Conservation (phyloP, 768 basidiomycete species). For the Daedaleopsis nitida region DNA sequence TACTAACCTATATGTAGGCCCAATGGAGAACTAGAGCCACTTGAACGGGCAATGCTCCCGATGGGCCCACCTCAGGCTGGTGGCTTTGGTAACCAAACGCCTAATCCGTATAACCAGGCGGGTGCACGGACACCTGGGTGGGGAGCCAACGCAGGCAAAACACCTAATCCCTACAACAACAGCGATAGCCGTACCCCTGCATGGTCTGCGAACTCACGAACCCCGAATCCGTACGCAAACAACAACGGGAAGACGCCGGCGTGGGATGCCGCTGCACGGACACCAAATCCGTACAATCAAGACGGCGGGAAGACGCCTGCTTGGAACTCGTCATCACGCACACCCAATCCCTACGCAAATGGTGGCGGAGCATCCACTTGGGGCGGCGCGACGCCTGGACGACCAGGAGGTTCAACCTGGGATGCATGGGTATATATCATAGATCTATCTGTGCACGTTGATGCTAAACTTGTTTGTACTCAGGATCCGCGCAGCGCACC, state of each 20-base stretch:
- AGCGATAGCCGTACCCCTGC: constrained; percentile 53
- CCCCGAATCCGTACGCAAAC: constrained; percentile 54
- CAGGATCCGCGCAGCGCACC: constrained; percentile 19
- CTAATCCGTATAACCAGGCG: constrained; percentile 66
- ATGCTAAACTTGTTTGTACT: not conserved
- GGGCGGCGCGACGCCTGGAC: constrained; percentile 34
- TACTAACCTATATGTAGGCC: not conserved
- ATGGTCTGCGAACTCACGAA: constrained; percentile 49
- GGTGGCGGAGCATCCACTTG: constrained; percentile 20
- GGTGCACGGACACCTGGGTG: constrained; percentile 34
- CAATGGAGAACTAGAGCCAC: constrained; percentile 50
- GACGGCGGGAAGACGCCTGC: constrained; percentile 50
- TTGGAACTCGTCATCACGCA: constrained; percentile 48
- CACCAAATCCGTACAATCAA: constrained; percentile 55
- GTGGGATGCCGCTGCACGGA: constrained; percentile 51
- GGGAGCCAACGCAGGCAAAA: constrained; percentile 57
- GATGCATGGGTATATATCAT: constrained; percentile 15
- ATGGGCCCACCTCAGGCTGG: constrained; percentile 39
- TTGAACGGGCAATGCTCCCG: constrained; percentile 40
- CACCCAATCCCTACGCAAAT: constrained; percentile 47
- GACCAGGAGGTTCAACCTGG: constrained; percentile 22
- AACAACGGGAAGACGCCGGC: constrained; percentile 54
- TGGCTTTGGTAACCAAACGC: constrained; percentile 48
- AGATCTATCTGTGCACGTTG: not conserved
- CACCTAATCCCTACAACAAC: constrained; percentile 66